Percentiles rank a stretch among this genome's conserved stretches.
Evolutionary conservation across 2,329 filamentous ascomycete species (phyloP).

Genomic region (Alternaria ethzedia): DNA sequence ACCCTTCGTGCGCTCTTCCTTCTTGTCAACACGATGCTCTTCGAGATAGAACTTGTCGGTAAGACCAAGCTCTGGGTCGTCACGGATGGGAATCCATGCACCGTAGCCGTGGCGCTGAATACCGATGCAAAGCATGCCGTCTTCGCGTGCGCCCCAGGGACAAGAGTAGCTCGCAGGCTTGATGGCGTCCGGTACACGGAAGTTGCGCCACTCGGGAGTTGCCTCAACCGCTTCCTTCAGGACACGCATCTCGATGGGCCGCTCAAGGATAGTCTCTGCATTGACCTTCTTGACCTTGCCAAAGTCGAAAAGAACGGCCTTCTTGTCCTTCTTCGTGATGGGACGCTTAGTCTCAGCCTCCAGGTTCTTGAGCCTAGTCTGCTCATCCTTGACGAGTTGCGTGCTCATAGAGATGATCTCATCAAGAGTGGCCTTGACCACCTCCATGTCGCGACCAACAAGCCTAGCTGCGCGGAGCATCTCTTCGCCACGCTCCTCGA

Average conservation of each 20-base stretch:
- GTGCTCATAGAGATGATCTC: conserved; percentile 79
- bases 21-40: conserved; percentile 97
- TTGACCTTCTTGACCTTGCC: conserved; percentile 93
- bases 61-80: conserved; percentile 86
- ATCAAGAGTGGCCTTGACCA: conserved; percentile 76
- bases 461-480: conserved; percentile 87
- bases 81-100: conserved; percentile 91
- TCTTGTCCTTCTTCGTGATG: conserved; percentile 95
- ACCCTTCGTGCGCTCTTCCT: conserved; percentile 83
- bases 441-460: conserved; percentile 78
- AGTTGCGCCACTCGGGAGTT: conserved; percentile 73
- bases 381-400: conserved; percentile 75
- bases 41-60: conserved; percentile 93
- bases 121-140: conserved; percentile 95
- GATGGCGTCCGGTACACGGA: conserved; percentile 87
- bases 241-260: conserved; percentile 86
- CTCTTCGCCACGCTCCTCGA: conserved; percentile 87
- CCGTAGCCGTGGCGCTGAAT: conserved; percentile 95
- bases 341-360: conserved; percentile 78
- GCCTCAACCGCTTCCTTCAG: conserved; percentile 74
- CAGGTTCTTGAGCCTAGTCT: conserved; percentile 64
- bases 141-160: conserved; percentile 89
- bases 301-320: conserved; percentile 95
- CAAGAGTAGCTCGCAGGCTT: conserved; percentile 93
- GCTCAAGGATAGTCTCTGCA: conserved; percentile 91